phyloP scores from a whole-genome alignment of 2,329 filamentous ascomycete genomes.

The Orbilia oligospora region DNA sequence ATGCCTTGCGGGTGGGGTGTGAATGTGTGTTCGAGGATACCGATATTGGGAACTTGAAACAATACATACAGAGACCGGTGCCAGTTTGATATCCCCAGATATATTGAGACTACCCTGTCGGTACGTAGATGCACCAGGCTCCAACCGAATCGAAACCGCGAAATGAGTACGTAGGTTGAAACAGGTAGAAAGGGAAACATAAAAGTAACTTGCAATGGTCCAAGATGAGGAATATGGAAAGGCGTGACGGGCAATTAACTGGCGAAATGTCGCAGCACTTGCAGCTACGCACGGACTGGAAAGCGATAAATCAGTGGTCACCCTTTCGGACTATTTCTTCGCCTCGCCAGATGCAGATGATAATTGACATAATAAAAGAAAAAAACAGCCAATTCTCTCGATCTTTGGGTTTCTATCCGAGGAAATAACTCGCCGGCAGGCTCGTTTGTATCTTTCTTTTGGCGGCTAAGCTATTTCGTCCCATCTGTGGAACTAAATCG shows the following conservation, averaged over 20 bases:
- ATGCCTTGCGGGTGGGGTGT: constrained; percentile 54
- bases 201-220: background rate
- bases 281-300: constrained; percentile 49
- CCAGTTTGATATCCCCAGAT: constrained; percentile 54
- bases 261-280: constrained; percentile 30
- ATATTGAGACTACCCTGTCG: constrained; percentile 38
- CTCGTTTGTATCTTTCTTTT: constrained; percentile 49
- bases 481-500: constrained; percentile 58
- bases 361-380: constrained; percentile 45
- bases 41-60: constrained; percentile 50
- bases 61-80: constrained; percentile 25
- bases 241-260: constrained; percentile 38
- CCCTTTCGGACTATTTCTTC: constrained; percentile 59
- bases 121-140: constrained; percentile 45
- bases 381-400: constrained; percentile 24
- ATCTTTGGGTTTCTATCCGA: constrained; percentile 43
- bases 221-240: constrained; percentile 29
- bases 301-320: constrained; percentile 42
- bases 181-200: too few relatives aligned
- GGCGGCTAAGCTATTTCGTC: constrained; percentile 59
- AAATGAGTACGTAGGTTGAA: constrained; percentile 28
- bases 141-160: constrained; percentile 27
- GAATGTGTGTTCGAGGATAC: constrained; percentile 23
- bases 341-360: constrained; percentile 42
- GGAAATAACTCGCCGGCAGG: constrained; percentile 46